A percentile compares a stretch with the other conserved stretches of the same genome.
Conservation (phyloP, 805 yeast genomes). For the Ogataea pignaliae region DNA sequence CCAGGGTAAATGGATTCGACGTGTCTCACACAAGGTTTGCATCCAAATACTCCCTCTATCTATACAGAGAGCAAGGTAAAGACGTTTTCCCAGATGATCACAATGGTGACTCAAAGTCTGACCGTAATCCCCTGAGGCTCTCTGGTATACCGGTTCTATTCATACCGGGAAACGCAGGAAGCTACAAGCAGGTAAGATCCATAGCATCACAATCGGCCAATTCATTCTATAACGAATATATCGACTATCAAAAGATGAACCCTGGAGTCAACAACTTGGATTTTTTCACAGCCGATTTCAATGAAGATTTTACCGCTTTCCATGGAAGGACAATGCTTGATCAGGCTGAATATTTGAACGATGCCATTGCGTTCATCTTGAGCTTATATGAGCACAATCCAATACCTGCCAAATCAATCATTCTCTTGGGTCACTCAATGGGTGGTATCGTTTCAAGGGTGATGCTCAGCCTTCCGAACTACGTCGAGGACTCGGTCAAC, state of each 20-base stretch:
- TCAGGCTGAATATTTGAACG: conserved; percentile 90
- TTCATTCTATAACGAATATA: conserved; percentile 38
- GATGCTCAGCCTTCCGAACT: conserved; percentile 76
- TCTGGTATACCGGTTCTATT: conserved; percentile 86
- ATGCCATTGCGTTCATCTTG: conserved; percentile 75
- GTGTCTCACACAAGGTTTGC: conserved; percentile 65
- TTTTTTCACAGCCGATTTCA: conserved; percentile 88
- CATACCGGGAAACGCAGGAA: conserved; percentile 98
- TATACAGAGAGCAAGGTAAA: conserved; percentile 79
- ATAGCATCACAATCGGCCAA: conserved; percentile 80
- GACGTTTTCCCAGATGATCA: conserved; percentile 51
- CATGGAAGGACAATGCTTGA: conserved; percentile 92
- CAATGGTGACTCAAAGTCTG: not conserved
- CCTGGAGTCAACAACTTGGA: conserved; percentile 52
- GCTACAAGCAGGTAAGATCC: conserved; percentile 83
- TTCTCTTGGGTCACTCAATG: conserved; percentile 90
- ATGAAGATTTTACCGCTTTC: conserved; percentile 93
- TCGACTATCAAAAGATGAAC: conserved; percentile 23
- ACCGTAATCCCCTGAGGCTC: conserved; percentile 17
- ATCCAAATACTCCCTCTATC: conserved; percentile 74
- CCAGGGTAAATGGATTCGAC: conserved; percentile 70
- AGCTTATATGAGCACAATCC: conserved; percentile 48
- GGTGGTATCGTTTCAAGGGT: conserved; percentile 94
- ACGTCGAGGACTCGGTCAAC: conserved; percentile 65
- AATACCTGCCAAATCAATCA: conserved; percentile 49